These are phyloP conservation scores for Conoideocrella luteorostrata DNA, from an alignment of 2,329 filamentous ascomycete genomes.

Conservation along the genomic window DNA sequence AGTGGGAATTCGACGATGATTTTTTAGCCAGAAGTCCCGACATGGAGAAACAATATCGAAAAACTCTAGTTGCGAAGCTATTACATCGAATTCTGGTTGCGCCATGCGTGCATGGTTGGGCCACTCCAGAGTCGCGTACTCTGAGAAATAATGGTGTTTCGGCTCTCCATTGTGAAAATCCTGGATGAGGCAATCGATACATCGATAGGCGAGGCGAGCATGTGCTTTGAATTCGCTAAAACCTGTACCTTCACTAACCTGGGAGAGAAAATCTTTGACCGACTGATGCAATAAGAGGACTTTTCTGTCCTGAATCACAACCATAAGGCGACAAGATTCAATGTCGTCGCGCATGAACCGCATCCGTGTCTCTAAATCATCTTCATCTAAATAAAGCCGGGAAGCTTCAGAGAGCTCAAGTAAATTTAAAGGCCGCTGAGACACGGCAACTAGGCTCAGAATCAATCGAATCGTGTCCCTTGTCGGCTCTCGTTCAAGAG, in stretches of 20 bases:
- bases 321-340: slow-evolving; percentile 12
- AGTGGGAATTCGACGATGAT: too few species aligned
- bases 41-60: slow-evolving; percentile 5
- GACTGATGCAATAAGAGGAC: slow-evolving; percentile 14
- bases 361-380: slow-evolving; percentile 6
- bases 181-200: slow-evolving; percentile 2
- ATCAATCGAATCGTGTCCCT: slow-evolving; percentile 6
- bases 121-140: slow-evolving; percentile 6
- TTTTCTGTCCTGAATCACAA: slow-evolving; percentile 11
- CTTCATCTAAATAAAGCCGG: slow-evolving; percentile 7
- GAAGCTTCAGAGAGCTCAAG: too few species aligned
- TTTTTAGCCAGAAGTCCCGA: slow-evolving; percentile 7
- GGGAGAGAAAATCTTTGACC: slow-evolving; percentile 12
- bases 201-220: neutral
- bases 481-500: neutral
- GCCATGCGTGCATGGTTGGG: slow-evolving; percentile 7
- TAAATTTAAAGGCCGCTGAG: slow-evolving; percentile 8
- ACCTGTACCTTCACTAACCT: neutral
- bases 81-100: slow-evolving; percentile 3
- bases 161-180: neutral
- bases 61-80: slow-evolving; percentile 3
- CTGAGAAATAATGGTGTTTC: neutral
- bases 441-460: slow-evolving; percentile 9
- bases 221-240: slow-evolving; percentile 1
- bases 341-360: slow-evolving; percentile 12